These are phyloP conservation scores for Hymenoscyphus occultus DNA, from an alignment of 2,329 filamentous ascomycete genomes.

Conservation along the genomic window DNA sequence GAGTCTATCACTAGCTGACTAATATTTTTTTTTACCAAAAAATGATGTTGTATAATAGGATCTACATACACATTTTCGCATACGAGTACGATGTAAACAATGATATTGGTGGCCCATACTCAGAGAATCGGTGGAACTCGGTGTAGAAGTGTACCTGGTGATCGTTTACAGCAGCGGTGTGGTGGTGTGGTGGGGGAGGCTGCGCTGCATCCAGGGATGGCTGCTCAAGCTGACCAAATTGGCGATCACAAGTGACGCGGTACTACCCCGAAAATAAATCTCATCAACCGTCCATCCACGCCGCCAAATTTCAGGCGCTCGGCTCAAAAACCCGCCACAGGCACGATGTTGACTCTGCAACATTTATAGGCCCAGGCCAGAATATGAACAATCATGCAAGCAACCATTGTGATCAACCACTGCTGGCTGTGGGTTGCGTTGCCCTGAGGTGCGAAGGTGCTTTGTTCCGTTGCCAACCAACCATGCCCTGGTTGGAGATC, in stretches of 20 bases:
- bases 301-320: not conserved
- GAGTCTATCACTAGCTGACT: not conserved
- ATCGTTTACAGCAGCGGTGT: constrained; percentile 6
- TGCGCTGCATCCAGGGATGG: not conserved
- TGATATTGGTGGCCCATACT: not conserved
- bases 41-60: not conserved
- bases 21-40: not conserved
- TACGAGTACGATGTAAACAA: too few relatives aligned
- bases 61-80: too few relatives aligned
- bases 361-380: not conserved
- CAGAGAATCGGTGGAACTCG: not conserved
- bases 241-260: not conserved
- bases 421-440: not conserved
- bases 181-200: not conserved
- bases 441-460: too few relatives aligned
- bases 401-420: not conserved
- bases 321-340: not conserved
- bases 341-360: not conserved
- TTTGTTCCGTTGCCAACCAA: too few relatives aligned
- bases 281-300: not conserved
- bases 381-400: not conserved
- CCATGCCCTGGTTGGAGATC: not conserved
- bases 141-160: constrained; percentile 10
- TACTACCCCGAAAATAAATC: constrained; percentile 3
- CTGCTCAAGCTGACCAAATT: not conserved